phyloP scores from a whole-genome alignment of 805 yeast species.

The Saccharomycopsis javanensis region DNA sequence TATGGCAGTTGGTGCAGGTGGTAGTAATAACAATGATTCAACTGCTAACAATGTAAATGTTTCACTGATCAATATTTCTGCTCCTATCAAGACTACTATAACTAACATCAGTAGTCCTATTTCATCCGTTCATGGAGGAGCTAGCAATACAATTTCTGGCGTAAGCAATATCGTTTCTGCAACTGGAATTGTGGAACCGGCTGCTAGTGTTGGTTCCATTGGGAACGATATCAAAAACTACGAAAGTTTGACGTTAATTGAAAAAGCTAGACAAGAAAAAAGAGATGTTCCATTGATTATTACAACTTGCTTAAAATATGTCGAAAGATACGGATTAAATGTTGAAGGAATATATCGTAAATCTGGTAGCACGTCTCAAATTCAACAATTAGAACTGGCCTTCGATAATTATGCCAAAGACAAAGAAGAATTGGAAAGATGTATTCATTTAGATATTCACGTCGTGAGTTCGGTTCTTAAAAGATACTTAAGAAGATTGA shows the following conservation, averaged over 20 bases:
- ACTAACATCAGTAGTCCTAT: neutral
- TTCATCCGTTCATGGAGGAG: conserved; percentile 19
- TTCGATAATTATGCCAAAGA: conserved; percentile 25
- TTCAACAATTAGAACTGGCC: conserved; percentile 31
- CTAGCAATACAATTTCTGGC: conserved; percentile 19
- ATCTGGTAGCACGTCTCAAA: conserved; percentile 70
- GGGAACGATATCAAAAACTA: neutral
- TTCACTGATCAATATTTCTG: neutral
- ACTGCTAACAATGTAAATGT: neutral
- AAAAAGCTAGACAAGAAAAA: conserved; percentile 53
- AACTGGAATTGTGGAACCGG: neutral
- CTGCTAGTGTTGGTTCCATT: conserved; percentile 28
- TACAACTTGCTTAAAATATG: conserved; percentile 60
- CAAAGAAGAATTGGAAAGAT: conserved; percentile 30
- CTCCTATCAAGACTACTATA: neutral
- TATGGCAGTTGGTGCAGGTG: conserved; percentile 15
- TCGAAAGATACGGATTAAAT: conserved; percentile 66
- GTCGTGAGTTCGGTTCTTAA: conserved; percentile 83
- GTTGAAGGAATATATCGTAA: conserved; percentile 86
- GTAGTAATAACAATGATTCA: conserved; percentile 17
- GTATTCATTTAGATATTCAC: conserved; percentile 50
- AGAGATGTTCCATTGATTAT: conserved; percentile 61
- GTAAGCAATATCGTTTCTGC: neutral
- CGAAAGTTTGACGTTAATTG: conserved; percentile 39
- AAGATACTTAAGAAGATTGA: conserved; percentile 73